phyloP scores from a whole-genome alignment of 148 eudicot genomes.

The Vaccinium vitisidaea region DNA sequence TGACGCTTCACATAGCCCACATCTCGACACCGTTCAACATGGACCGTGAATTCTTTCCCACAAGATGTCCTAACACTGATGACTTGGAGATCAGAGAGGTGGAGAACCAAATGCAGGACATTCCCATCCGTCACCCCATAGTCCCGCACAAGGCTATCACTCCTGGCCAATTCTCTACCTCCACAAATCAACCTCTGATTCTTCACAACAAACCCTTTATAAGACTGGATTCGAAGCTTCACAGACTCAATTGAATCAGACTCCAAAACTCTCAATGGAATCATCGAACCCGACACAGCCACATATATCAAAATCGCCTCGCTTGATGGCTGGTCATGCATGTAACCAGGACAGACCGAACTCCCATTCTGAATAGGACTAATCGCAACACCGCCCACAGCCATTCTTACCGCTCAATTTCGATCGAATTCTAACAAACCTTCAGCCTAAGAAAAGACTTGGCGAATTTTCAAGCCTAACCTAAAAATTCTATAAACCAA shows the following conservation, averaged over 20 bases:
- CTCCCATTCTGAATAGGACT: conserved; percentile 52
- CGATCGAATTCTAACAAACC: conserved; percentile 4
- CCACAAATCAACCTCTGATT: conserved; percentile 74
- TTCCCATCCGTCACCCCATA: conserved; percentile 81
- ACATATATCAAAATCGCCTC: conserved; percentile 57
- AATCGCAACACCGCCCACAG: conserved; percentile 71
- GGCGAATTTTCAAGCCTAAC: not conserved
- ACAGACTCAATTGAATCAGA: conserved; percentile 79
- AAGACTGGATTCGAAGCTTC: conserved; percentile 65
- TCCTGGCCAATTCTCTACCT: conserved; percentile 81
- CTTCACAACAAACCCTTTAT: conserved; percentile 67
- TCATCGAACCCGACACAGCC: conserved; percentile 59
- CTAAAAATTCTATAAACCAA: conserved; percentile 14
- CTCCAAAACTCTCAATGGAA: conserved; percentile 64
- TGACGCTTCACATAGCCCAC: conserved; percentile 75
- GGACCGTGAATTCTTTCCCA: conserved; percentile 69
- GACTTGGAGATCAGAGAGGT: conserved; percentile 65
- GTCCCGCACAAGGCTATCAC: conserved; percentile 68
- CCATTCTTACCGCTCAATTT: conserved; percentile 43
- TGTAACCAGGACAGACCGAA: conserved; percentile 32
- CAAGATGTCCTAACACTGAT: conserved; percentile 64
- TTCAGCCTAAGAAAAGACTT: not conserved
- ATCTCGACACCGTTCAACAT: conserved; percentile 61
- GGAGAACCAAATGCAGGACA: conserved; percentile 75
- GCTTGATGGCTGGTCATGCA: conserved; percentile 32